Conservation (phyloP, 2,329 filamentous ascomycete species). For the Basipetospora chlamydospora region DNA sequence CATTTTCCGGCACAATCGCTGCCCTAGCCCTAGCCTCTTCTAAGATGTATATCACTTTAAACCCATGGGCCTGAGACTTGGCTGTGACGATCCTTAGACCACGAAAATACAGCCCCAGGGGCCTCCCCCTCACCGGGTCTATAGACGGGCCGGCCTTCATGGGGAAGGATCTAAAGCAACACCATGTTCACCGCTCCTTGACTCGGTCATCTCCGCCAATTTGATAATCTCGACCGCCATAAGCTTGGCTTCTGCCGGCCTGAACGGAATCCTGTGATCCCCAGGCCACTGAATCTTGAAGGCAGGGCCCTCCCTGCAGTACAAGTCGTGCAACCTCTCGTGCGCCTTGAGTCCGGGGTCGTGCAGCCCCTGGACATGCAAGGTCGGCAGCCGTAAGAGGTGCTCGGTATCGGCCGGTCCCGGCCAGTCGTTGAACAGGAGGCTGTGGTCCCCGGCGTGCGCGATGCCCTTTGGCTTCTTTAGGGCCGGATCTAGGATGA, state of each 20-base stretch:
- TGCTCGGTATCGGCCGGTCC: constrained; percentile 23
- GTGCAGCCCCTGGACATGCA: constrained; percentile 52
- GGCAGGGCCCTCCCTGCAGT: constrained; percentile 39
- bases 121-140: too few relatives aligned
- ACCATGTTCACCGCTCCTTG: too few relatives aligned
- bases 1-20: too few relatives aligned
- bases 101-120: too few relatives aligned
- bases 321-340: constrained; percentile 37
- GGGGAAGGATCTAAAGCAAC: too few relatives aligned
- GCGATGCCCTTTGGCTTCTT: constrained; percentile 11
- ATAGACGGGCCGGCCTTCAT: too few relatives aligned
- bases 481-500: constrained; percentile 29
- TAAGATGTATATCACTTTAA: too few relatives aligned
- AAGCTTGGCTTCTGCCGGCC: constrained; percentile 45
- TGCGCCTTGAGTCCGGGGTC: constrained; percentile 48
- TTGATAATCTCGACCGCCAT: constrained; percentile 37
- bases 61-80: too few relatives aligned
- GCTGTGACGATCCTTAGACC: too few relatives aligned
- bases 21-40: too few relatives aligned
- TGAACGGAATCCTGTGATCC: constrained; percentile 55
- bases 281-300: constrained; percentile 56
- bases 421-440: constrained; percentile 27
- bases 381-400: constrained; percentile 40
- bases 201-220: constrained; percentile 20
- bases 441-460: constrained; percentile 14